phyloP scores from a whole-genome alignment of 257 asterid genomes.

The Asclepias syriaca region DNA sequence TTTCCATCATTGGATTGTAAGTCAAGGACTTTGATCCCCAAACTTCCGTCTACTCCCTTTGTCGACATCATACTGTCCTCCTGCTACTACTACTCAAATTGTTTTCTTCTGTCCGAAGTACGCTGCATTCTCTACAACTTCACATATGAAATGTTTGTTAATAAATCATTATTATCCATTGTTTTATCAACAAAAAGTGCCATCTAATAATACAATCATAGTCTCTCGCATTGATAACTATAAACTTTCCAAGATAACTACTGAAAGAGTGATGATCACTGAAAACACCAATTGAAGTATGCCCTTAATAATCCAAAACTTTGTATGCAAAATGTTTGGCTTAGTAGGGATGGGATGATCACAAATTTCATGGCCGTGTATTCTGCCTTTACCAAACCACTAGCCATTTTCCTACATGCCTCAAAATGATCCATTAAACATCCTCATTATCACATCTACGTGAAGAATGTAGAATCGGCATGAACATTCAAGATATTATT shows the following conservation, averaged over 20 bases:
- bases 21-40: constrained; percentile 5
- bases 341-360: background rate
- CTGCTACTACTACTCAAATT: constrained; percentile 13
- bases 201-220: background rate
- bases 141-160: background rate
- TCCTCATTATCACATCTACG: background rate
- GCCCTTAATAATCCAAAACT: background rate
- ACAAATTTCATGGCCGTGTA: background rate
- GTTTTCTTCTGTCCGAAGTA: constrained; percentile 11
- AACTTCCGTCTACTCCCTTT: constrained; percentile 21
- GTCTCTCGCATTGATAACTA: background rate
- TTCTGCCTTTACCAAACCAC: background rate
- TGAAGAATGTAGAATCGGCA: background rate
- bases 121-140: constrained; percentile 7
- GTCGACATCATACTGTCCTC: constrained; percentile 13
- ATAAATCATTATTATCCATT: background rate
- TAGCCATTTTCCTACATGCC: background rate
- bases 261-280: background rate
- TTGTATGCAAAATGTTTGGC: background rate
- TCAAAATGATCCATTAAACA: background rate
- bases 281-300: background rate
- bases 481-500: background rate
- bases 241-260: background rate
- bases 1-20: constrained; percentile 9
- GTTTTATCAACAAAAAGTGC: background rate